phyloP scores from a whole-genome alignment of 805 yeast species.

The Priceomyces medius region DNA sequence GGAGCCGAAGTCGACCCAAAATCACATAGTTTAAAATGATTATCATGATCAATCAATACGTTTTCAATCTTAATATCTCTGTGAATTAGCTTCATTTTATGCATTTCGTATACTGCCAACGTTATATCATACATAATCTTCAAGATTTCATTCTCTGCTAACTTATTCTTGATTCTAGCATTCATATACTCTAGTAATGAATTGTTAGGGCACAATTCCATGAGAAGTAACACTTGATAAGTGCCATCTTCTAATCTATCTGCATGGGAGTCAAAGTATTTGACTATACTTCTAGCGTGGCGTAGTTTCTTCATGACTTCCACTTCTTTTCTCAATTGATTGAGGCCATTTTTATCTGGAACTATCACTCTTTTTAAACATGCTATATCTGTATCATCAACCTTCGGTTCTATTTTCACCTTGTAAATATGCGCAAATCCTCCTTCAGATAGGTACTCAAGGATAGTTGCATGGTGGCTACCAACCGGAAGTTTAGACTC shows the following conservation, averaged over 20 bases:
- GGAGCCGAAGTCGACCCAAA: conserved; percentile 83
- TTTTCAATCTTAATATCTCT: conserved; percentile 94
- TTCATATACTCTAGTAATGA: conserved; percentile 92
- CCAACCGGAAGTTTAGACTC: conserved; percentile 44
- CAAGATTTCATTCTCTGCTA: conserved; percentile 72
- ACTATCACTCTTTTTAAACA: conserved; percentile 76
- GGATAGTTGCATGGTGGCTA: conserved; percentile 34
- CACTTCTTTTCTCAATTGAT: conserved; percentile 68
- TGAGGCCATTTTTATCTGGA: conserved; percentile 65
- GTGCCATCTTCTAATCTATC: conserved; percentile 50
- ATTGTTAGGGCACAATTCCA: conserved; percentile 90
- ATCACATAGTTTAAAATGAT: conserved; percentile 82
- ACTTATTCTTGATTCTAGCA: conserved; percentile 72
- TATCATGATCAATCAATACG: conserved; percentile 71
- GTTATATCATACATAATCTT: conserved; percentile 82
- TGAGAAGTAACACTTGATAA: conserved; percentile 85
- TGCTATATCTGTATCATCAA: conserved; percentile 48
- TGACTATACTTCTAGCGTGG: conserved; percentile 58
- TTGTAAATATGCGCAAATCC: conserved; percentile 81
- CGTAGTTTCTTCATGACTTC: conserved; percentile 71
- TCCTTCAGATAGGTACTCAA: conserved; percentile 47
- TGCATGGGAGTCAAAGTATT: conserved; percentile 76
- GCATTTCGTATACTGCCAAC: conserved; percentile 83
- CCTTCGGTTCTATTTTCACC: conserved; percentile 53
- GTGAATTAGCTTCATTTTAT: conserved; percentile 74